Percentiles rank a stretch among this genome's conserved stretches.
phyloP scores from a whole-genome alignment of 306 rosid genomes.

The Pyrus betulifolia region DNA sequence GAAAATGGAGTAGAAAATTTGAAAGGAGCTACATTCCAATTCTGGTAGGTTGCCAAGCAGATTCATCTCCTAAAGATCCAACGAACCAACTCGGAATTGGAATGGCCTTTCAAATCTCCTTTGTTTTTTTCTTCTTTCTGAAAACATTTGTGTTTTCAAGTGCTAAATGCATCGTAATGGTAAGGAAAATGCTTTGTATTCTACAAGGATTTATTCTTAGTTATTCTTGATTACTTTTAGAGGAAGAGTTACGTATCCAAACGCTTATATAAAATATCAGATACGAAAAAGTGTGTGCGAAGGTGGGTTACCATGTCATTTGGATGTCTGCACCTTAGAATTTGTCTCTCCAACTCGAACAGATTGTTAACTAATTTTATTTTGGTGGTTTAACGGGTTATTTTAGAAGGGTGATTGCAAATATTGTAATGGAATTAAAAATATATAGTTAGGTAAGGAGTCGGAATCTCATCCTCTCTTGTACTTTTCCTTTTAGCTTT shows the following conservation, averaged over 20 bases:
- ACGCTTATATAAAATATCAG: too few species aligned
- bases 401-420: neutral
- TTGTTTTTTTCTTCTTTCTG: neutral
- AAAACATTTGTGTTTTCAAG: too few species aligned
- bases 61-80: neutral
- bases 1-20: neutral
- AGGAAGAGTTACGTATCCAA: neutral
- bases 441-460: neutral
- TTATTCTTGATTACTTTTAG: too few species aligned
- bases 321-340: too few species aligned
- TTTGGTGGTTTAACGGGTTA: too few species aligned
- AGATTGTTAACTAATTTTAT: too few species aligned
- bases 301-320: too few species aligned
- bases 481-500: constrained; percentile 2
- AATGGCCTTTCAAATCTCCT: neutral
- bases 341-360: too few species aligned
- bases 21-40: constrained; percentile 1
- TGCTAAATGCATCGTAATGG: neutral
- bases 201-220: too few species aligned
- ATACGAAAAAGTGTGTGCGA: too few species aligned
- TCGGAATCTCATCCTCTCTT: constrained; percentile 5
- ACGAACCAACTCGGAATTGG: neutral
- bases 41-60: neutral
- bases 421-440: neutral
- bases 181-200: neutral